phyloP scores from a whole-genome alignment of 495 filamentous ascomycete genomes.

The Baudoinia panamericana region DNA sequence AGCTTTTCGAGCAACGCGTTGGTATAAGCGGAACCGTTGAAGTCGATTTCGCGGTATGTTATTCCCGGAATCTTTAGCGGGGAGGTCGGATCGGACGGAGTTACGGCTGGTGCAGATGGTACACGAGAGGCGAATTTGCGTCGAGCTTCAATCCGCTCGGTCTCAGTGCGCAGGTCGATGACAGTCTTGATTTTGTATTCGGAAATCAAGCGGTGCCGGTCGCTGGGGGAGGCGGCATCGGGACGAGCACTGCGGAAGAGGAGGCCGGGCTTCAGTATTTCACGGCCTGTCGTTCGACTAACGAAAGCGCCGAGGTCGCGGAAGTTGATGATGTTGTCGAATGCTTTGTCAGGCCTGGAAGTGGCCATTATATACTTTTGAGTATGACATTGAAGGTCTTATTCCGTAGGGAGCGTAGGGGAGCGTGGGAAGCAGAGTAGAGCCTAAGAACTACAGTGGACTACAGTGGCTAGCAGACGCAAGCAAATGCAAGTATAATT shows the following conservation, averaged over 20 bases:
- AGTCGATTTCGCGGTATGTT: conserved; percentile 48
- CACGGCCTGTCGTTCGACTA: conserved; percentile 43
- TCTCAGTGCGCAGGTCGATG: conserved; percentile 65
- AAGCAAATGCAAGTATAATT: no score
- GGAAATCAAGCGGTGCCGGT: conserved; percentile 45
- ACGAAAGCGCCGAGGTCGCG: conserved; percentile 68
- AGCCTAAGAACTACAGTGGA: no score
- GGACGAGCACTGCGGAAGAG: conserved; percentile 61
- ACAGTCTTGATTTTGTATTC: conserved; percentile 55
- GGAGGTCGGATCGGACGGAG: conserved; percentile 20
- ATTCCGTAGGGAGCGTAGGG: no score
- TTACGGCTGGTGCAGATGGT: conserved; percentile 13
- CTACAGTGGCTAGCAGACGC: no score
- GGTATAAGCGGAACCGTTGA: conserved; percentile 63
- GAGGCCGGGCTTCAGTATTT: conserved; percentile 50
- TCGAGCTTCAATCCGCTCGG: conserved; percentile 59
- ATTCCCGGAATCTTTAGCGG: conserved; percentile 46
- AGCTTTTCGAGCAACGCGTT: conserved; percentile 52
- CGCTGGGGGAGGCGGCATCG: conserved; percentile 56
- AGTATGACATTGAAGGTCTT: neutral
- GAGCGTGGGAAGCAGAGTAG: no score
- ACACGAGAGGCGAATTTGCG: conserved; percentile 43
- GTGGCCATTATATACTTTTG: neutral
- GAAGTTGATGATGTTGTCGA: conserved; percentile 48
- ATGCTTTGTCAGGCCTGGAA: conserved; percentile 1